Percentiles rank a stretch among this genome's conserved stretches.
Conservation (phyloP, 2,329 filamentous ascomycete genomes). For the Drechslerella stenobrocha region DNA sequence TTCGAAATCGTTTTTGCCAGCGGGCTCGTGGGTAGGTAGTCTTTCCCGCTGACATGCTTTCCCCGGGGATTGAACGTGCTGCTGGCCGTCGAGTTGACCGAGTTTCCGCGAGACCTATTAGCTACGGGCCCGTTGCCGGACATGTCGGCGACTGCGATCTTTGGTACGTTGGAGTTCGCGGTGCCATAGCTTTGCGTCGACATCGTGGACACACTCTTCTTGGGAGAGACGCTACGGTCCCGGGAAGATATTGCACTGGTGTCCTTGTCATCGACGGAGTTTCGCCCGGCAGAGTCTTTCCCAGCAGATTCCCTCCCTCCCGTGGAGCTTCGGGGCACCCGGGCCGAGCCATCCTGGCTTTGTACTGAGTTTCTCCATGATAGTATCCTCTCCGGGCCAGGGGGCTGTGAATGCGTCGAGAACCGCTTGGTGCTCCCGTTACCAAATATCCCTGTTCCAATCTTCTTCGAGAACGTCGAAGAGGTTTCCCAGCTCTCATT, state of each 20-base stretch:
- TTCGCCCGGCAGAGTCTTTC: conserved; percentile 13
- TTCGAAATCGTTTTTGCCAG: conserved; percentile 46
- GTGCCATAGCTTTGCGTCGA: conserved; percentile 48
- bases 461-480: conserved; percentile 73
- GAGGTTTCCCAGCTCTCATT: conserved; percentile 76
- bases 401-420: conserved; percentile 52
- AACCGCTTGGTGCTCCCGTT: conserved; percentile 48
- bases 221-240: conserved; percentile 53
- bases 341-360: conserved; percentile 56
- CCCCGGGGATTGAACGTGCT: conserved; percentile 38
- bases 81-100: conserved; percentile 27
- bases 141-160: conserved; percentile 33
- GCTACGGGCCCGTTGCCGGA: conserved; percentile 33
- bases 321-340: conserved; percentile 58
- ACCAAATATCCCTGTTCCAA: conserved; percentile 65
- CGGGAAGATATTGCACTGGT: conserved; percentile 54
- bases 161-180: conserved; percentile 29
- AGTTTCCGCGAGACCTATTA: conserved; percentile 27
- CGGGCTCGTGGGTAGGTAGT: conserved; percentile 27
- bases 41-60: conserved; percentile 12
- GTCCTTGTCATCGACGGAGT: conserved; percentile 58
- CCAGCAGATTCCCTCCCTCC: conserved; percentile 38
- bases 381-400: conserved; percentile 72
- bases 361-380: conserved; percentile 78
- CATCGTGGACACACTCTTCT: conserved; percentile 52